phyloP scores from a whole-genome alignment of 805 yeast species.

The Metschnikowia drakensbergensis region DNA sequence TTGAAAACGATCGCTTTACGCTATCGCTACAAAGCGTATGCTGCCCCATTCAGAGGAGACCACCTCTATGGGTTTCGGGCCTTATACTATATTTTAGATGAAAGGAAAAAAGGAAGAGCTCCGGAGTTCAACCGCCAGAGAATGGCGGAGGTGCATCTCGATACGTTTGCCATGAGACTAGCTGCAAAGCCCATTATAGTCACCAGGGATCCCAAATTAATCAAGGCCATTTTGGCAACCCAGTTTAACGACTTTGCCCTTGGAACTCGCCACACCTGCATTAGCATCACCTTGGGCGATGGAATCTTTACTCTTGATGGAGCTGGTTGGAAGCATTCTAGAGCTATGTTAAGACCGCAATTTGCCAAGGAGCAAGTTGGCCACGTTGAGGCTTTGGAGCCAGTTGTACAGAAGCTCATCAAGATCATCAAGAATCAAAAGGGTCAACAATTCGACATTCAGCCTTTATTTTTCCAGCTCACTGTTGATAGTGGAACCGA shows the following conservation, averaged over 20 bases:
- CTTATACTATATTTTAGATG: slow-evolving; percentile 5
- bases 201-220: slow-evolving; percentile 23
- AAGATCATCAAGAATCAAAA: slow-evolving; percentile 13
- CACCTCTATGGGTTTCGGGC: slow-evolving; percentile 11
- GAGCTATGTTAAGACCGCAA: slow-evolving; percentile 28
- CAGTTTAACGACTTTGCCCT: slow-evolving; percentile 25
- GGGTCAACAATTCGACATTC: slow-evolving; percentile 13
- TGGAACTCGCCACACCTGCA: slow-evolving; percentile 22
- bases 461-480: slow-evolving; percentile 16
- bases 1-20: slow-evolving; percentile 1
- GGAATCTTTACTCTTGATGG: slow-evolving; percentile 29
- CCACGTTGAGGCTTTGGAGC: slow-evolving; percentile 25
- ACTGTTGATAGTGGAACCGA: slow-evolving; percentile 19
- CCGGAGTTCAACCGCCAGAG: slow-evolving; percentile 10
- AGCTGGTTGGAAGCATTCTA: slow-evolving; percentile 27
- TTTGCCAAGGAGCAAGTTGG: slow-evolving; percentile 27
- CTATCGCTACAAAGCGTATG: slow-evolving; percentile 8
- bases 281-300: slow-evolving; percentile 23
- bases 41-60: slow-evolving; percentile 12
- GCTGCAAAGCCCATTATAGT: slow-evolving; percentile 10
- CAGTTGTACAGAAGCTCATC: slow-evolving; percentile 19
- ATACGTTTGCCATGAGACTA: slow-evolving; percentile 8
- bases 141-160: slow-evolving; percentile 3
- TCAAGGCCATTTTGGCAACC: slow-evolving; percentile 28
- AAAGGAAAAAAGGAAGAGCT: slow-evolving; percentile 9